Percentiles rank a stretch among this genome's conserved stretches.
phyloP scores from a whole-genome alignment of 2,329 filamentous ascomycete species.

The Tolypocladium guangdongense region DNA sequence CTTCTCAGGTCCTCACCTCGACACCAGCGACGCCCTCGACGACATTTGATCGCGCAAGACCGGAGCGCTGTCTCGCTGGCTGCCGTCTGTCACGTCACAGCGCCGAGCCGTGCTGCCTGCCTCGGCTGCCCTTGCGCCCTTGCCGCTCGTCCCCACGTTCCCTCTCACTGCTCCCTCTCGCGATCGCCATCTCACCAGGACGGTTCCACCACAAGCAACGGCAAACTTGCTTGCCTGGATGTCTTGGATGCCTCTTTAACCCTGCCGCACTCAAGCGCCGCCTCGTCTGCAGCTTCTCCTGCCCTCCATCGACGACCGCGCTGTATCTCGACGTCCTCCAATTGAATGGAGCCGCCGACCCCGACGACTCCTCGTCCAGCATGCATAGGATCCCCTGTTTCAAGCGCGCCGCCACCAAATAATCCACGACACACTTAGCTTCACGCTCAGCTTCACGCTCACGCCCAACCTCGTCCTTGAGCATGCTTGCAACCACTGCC shows the following conservation, averaged over 20 bases:
- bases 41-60: not conserved
- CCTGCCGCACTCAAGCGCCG: not conserved
- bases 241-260: constrained; percentile 3
- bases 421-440: not conserved
- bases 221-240: constrained; percentile 3
- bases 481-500: constrained; percentile 16
- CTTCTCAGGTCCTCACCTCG: not conserved
- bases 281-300: not conserved
- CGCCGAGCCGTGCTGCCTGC: not conserved
- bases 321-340: constrained; percentile 1
- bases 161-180: not conserved
- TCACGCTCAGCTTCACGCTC: not conserved
- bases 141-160: not conserved
- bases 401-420: constrained; percentile 9
- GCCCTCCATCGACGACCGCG: not conserved
- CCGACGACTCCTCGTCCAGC: constrained; percentile 5
- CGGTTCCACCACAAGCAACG: not conserved
- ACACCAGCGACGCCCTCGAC: not conserved
- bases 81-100: not conserved
- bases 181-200: not conserved
- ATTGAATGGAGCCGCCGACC: constrained; percentile 8
- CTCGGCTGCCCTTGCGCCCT: not conserved
- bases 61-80: not conserved
- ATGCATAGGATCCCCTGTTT: constrained; percentile 10
- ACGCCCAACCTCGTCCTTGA: constrained; percentile 3